Percentiles rank a stretch among this genome's conserved stretches.
phyloP scores from a whole-genome alignment of 202 grass and related monocot genomes.

The Zoysia matrella region DNA sequence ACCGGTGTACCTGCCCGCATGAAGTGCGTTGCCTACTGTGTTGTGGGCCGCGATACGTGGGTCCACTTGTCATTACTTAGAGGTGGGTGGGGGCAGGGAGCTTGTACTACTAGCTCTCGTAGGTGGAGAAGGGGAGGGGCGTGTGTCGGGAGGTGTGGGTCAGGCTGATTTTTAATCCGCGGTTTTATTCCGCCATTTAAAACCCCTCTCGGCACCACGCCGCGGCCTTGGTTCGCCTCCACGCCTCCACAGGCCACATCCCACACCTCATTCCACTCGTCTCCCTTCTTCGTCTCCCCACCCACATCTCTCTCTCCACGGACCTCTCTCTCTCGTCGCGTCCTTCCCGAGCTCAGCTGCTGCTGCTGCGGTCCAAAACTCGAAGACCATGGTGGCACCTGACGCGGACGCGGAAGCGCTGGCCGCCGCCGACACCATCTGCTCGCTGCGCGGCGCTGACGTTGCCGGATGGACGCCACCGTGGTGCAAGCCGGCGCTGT shows the following conservation, averaged over 20 bases:
- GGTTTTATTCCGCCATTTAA: slow-evolving; percentile 62
- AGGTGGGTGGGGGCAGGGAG: neutral
- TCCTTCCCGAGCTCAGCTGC: neutral
- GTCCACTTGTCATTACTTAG: fast-evolving
- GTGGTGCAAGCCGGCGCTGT: slow-evolving; percentile 22
- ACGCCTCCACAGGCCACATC: neutral
- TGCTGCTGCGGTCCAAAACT: neutral
- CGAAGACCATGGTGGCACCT: neutral
- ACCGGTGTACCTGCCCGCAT: neutral
- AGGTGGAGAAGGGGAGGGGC: slow-evolving; percentile 3
- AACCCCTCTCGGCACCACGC: slow-evolving; percentile 33
- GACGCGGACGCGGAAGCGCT: slow-evolving; percentile 34
- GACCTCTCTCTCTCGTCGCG: neutral
- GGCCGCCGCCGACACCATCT: slow-evolving; percentile 53
- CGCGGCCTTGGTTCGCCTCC: slow-evolving; percentile 32
- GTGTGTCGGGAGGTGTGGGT: slow-evolving; percentile 45
- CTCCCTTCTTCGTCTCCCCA: neutral
- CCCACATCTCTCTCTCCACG: neutral
- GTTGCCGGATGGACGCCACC: slow-evolving; percentile 62
- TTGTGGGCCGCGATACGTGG: fast-evolving
- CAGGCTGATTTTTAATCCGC: slow-evolving; percentile 29
- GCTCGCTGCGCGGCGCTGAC: slow-evolving; percentile 55
- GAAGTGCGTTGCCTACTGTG: fast-evolving
- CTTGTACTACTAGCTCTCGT: neutral
- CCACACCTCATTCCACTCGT: slow-evolving; percentile 31